A percentile compares a stretch with the other conserved stretches of the same genome.
phyloP scores from a whole-genome alignment of 768 basidiomycete genomes.

The Auriculariales sp. region DNA sequence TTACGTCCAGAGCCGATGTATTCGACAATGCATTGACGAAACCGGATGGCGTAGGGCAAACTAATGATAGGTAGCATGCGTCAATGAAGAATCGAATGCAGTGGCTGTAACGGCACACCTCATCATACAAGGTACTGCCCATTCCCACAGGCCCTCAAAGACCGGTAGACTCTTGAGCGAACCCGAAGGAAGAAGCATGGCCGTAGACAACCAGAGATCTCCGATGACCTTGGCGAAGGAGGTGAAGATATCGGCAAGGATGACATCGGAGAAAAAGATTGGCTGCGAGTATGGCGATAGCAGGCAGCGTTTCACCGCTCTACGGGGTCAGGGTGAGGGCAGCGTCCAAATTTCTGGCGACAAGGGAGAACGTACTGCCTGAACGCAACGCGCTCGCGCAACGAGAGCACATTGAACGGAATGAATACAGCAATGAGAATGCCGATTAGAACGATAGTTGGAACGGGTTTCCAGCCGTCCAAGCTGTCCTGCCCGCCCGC shows the following conservation, averaged over 20 bases:
- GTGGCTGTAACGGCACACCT: slow-evolving; percentile 37
- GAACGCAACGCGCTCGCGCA: slow-evolving; percentile 62
- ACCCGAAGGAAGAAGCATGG: slow-evolving; percentile 77
- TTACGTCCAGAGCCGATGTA: slow-evolving; percentile 46
- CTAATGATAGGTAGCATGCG: slow-evolving; percentile 25
- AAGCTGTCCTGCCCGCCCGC: slow-evolving; percentile 42
- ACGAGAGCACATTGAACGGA: slow-evolving; percentile 54
- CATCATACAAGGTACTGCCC: slow-evolving; percentile 75
- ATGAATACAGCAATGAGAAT: slow-evolving; percentile 42
- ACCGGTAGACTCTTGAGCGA: slow-evolving; percentile 52
- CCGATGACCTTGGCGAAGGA: slow-evolving; percentile 95
- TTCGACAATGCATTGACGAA: slow-evolving; percentile 90
- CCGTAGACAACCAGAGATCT: slow-evolving; percentile 78
- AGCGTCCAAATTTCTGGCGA: slow-evolving; percentile 1
- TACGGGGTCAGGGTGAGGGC: slow-evolving; percentile 16
- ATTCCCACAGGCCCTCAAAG: slow-evolving; percentile 48
- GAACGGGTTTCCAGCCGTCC: slow-evolving; percentile 65
- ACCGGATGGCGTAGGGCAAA: slow-evolving; percentile 78
- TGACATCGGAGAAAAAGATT: slow-evolving; percentile 79
- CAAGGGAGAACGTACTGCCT: slow-evolving; percentile 42
- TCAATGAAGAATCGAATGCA: slow-evolving; percentile 3
- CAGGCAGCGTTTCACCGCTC: slow-evolving; percentile 62
- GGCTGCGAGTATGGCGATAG: slow-evolving; percentile 44
- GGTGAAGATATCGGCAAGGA: slow-evolving; percentile 90
- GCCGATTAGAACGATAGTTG: slow-evolving; percentile 48